Base-by-base conservation (phyloP, 148 eudicot species). In the Chenopodium suecicum region DNA sequence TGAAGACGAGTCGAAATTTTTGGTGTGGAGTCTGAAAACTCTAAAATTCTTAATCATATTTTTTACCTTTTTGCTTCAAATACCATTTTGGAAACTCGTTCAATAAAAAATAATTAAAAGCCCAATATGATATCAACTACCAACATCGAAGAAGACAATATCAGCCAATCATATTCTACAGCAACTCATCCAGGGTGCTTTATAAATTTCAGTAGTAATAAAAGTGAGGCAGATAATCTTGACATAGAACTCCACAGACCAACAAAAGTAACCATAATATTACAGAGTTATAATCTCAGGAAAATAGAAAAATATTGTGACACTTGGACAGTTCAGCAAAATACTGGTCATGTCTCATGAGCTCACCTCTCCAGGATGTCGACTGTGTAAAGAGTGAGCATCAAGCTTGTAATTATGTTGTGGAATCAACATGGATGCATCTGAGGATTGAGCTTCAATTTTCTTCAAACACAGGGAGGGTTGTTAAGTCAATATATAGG, bases 361-460 rank as follows among this genome's bases (percentile, higher is more conserved):
- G 44, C 89, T 54, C 85, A 96, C 99, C 94, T 96, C 98, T 84
- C 99, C 99, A 79, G 99, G 99, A 86, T 82, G 99, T 82, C 99
- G 99, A 82, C 90, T 88, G 86, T 96, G 92, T 76, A 96, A 78
- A 68, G 99, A 88, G 86, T 94, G 98, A 83, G 85, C 99, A 87
- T 96, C 99, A 82, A 96, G 99, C 91, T 94, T 96, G 97, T 96
- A 96, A 78, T 94, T 94, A 85, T 96, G 99, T 81, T 96, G 99
- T 22, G 99, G 95, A 83, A 96, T 94, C 83, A 94, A 70, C 83
- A 89, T 90, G n/a, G 98, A 85, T 27, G 91, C 94, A 83, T 94
- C 98, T 62, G 92, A 89, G 62, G 92, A 60, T 9, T 82, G 93
- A 34, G 88, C 90, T 86, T 96, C 94, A 73, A 89, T 85, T 80